Percentiles rank a stretch among this genome's conserved stretches.
Conservation (phyloP, 2,329 filamentous ascomycete genomes). For the Stenocarpella maydis region DNA sequence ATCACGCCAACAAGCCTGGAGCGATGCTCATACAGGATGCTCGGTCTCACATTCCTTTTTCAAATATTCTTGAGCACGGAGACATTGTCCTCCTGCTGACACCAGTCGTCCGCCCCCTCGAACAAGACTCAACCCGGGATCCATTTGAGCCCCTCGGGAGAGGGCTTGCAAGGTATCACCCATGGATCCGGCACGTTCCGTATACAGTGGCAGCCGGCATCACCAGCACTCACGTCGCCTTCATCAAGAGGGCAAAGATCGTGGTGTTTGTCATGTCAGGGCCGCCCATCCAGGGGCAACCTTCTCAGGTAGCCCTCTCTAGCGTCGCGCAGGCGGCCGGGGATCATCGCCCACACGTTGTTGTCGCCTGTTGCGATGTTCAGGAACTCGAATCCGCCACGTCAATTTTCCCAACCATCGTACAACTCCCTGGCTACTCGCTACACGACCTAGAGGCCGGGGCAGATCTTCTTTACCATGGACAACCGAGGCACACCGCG, state of each 20-base stretch:
- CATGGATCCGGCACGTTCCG: slow-evolving; percentile 73
- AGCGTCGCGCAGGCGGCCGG: slow-evolving; percentile 53
- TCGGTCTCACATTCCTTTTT: slow-evolving; percentile 57
- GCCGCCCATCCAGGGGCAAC: slow-evolving; percentile 54
- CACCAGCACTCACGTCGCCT: slow-evolving; percentile 68
- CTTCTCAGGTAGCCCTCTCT: slow-evolving; percentile 61
- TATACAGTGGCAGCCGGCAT: slow-evolving; percentile 72
- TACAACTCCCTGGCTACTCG: slow-evolving; percentile 59
- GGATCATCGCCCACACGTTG: slow-evolving; percentile 58
- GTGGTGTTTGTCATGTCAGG: slow-evolving; percentile 69
- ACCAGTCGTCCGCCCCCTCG: slow-evolving; percentile 60
- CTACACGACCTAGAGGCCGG: slow-evolving; percentile 56
- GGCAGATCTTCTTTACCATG: slow-evolving; percentile 58
- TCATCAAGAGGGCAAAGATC: slow-evolving; percentile 66
- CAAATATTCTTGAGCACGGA: slow-evolving; percentile 54
- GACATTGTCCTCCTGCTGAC: slow-evolving; percentile 70
- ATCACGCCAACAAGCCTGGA: slow-evolving; percentile 37
- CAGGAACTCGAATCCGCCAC: slow-evolving; percentile 50
- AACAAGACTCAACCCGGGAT: slow-evolving; percentile 55
- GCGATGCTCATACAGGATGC: slow-evolving; percentile 50
- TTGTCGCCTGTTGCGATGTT: slow-evolving; percentile 60
- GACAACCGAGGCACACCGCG: slow-evolving; percentile 39
- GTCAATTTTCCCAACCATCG: slow-evolving; percentile 58
- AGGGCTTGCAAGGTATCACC: slow-evolving; percentile 66
- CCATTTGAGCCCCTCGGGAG: slow-evolving; percentile 77